A percentile compares a stretch with the other conserved stretches of the same genome.
phyloP scores from a whole-genome alignment of 805 yeast species.

The Sugiyamaella qingdaonensis region DNA sequence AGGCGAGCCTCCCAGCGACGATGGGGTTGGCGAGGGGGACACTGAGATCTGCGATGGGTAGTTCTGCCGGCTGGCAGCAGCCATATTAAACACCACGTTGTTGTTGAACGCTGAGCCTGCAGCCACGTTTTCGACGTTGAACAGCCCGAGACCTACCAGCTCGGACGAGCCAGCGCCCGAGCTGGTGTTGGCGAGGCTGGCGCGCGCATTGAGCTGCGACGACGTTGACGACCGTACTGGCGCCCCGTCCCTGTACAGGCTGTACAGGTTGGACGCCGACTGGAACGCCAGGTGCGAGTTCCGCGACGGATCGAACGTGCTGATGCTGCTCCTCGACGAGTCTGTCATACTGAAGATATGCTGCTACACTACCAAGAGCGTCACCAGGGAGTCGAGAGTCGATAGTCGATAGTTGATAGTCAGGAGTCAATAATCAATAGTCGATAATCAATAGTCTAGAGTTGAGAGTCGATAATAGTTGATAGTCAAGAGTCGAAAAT shows the following conservation, averaged over 20 bases:
- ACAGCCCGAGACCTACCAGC: not conserved
- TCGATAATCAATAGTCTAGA: too few relatives aligned
- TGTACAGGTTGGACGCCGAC: slow-evolving; percentile 4
- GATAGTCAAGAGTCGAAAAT: too few relatives aligned
- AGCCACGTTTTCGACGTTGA: not conserved
- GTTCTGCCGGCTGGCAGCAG: not conserved
- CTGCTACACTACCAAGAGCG: too few relatives aligned
- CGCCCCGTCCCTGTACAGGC: not conserved
- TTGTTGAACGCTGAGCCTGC: not conserved
- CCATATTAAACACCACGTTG: not conserved
- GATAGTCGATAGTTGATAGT: too few relatives aligned
- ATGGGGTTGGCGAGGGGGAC: not conserved
- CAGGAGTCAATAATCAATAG: too few relatives aligned
- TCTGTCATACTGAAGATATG: not conserved
- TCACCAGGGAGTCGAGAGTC: too few relatives aligned
- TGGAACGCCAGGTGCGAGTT: slow-evolving; percentile 4
- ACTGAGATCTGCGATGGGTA: slow-evolving; percentile 2
- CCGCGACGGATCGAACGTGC: slow-evolving; percentile 2
- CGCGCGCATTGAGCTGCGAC: not conserved
- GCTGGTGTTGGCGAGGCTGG: not conserved
- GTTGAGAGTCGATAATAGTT: too few relatives aligned
- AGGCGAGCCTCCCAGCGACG: not conserved
- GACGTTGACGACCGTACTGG: not conserved
- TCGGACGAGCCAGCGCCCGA: not conserved
- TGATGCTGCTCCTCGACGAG: slow-evolving; percentile 2